Percentiles rank a stretch among this genome's conserved stretches.
phyloP scores from a whole-genome alignment of 352 stramenopile genomes.

The Phytophthora pisi region DNA sequence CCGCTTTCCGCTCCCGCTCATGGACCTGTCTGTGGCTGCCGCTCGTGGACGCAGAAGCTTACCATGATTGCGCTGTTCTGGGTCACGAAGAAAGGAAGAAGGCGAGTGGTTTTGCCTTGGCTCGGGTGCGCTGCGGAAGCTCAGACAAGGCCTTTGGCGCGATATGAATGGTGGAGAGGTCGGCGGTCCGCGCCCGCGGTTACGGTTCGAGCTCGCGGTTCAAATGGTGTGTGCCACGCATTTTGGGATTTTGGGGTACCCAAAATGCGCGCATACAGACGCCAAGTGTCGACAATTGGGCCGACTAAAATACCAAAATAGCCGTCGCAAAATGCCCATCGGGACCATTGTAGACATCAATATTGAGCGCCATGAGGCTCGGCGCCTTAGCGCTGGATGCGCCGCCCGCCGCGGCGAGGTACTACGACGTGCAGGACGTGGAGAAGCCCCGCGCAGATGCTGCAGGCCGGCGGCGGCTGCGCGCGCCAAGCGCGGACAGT shows the following conservation, averaged over 20 bases:
- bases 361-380: slow-evolving; percentile 54
- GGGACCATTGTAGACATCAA: background rate
- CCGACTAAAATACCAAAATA: background rate
- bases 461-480: slow-evolving; percentile 28
- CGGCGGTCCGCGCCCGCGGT: slow-evolving; percentile 25
- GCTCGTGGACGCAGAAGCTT: slow-evolving; percentile 36
- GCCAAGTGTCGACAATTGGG: background rate
- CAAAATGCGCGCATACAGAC: slow-evolving; percentile 7
- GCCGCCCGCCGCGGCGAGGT: slow-evolving; percentile 5
- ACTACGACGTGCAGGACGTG: background rate
- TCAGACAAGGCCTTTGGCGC: slow-evolving; percentile 3
- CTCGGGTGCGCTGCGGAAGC: background rate
- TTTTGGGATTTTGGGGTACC: background rate
- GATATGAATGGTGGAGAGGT: slow-evolving; percentile 67
- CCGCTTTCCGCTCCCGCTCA: background rate
- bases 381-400: slow-evolving; percentile 36
- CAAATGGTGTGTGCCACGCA: slow-evolving; percentile 34
- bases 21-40: slow-evolving; percentile 1
- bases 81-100: slow-evolving; percentile 91
- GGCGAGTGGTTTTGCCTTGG: slow-evolving; percentile 72
- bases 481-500: slow-evolving; percentile 55
- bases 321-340: background rate
- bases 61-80: slow-evolving; percentile 84
- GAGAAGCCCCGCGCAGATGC: slow-evolving; percentile 2
- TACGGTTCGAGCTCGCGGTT: slow-evolving; percentile 31